A percentile compares a stretch with the other conserved stretches of the same genome.
These are phyloP conservation scores for Leersia perrieri DNA, from an alignment of 176 grass and related monocot genomes.

Conservation along the genomic window DNA sequence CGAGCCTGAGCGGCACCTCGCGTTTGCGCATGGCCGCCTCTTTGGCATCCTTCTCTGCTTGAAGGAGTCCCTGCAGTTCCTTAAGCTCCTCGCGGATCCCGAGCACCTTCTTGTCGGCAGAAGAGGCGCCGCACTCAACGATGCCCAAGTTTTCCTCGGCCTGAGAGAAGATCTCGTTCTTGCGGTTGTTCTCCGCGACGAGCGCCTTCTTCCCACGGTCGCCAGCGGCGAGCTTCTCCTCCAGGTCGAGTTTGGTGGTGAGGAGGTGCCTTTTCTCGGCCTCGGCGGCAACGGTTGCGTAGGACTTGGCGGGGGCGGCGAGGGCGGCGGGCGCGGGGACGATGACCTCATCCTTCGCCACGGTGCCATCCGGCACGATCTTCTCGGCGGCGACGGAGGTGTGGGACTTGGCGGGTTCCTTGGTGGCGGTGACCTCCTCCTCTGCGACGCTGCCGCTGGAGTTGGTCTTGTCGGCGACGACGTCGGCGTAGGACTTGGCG, in stretches of 20 bases:
- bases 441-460: constrained; percentile 17
- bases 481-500: background rate
- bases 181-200: constrained; percentile 28
- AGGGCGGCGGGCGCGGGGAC: background rate
- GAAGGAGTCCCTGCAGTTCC: constrained; percentile 31
- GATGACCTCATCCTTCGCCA: constrained; percentile 9
- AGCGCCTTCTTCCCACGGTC: constrained; percentile 21
- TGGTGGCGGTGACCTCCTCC: background rate
- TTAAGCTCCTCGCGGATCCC: constrained; percentile 21
- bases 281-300: constrained; percentile 49
- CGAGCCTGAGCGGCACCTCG: constrained; percentile 38
- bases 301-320: constrained; percentile 28
- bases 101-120: constrained; percentile 17
- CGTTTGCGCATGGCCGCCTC: constrained; percentile 14
- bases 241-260: constrained; percentile 38
- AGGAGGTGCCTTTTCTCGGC: constrained; percentile 48
- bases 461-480: background rate
- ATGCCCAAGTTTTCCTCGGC: constrained; percentile 26
- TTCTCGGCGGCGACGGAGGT: background rate
- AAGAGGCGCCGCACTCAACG: constrained; percentile 22
- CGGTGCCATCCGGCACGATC: constrained; percentile 18
- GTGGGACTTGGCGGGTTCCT: constrained; percentile 9
- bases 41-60: constrained; percentile 10
- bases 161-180: constrained; percentile 40
- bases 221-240: constrained; percentile 44